phyloP scores from a whole-genome alignment of 805 yeast genomes.

The Deakozyma indianensis region DNA sequence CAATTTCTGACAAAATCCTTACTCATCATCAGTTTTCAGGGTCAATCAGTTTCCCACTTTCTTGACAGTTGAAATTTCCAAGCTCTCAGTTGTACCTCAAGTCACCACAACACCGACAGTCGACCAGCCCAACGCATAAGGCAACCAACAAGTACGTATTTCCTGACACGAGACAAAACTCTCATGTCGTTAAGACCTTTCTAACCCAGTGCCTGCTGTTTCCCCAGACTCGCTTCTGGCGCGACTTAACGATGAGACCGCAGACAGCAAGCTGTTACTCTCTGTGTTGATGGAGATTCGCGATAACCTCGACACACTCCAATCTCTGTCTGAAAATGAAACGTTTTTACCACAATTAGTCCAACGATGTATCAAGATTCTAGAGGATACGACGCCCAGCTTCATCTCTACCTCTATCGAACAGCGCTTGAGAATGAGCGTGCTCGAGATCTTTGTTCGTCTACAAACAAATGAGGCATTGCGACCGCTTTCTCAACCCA shows the following conservation, averaged over 20 bases:
- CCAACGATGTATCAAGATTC: not conserved
- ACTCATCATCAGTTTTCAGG: not conserved
- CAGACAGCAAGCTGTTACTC: not conserved
- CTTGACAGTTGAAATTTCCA: not conserved
- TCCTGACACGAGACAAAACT: not conserved
- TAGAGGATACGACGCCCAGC: not conserved
- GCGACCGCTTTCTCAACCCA: slow-evolving; percentile 48
- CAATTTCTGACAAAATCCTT: not conserved
- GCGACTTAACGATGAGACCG: not conserved
- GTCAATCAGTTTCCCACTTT: not conserved
- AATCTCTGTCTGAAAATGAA: not conserved
- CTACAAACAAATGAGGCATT: slow-evolving; percentile 72
- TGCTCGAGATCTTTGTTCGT: slow-evolving; percentile 6
- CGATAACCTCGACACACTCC: not conserved
- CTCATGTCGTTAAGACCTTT: not conserved
- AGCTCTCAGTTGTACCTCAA: not conserved
- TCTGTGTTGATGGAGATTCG: not conserved
- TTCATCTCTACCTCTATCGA: not conserved
- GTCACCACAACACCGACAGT: not conserved
- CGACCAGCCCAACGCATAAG: too few species aligned
- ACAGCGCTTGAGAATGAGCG: not conserved
- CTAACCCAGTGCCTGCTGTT: not conserved
- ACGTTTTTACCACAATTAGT: not conserved
- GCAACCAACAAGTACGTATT: not conserved
- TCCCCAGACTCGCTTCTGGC: not conserved